Evolutionary conservation across 164 flowering plant genomes (phyloP).

Genomic region (Macadamia tetraphylla): DNA sequence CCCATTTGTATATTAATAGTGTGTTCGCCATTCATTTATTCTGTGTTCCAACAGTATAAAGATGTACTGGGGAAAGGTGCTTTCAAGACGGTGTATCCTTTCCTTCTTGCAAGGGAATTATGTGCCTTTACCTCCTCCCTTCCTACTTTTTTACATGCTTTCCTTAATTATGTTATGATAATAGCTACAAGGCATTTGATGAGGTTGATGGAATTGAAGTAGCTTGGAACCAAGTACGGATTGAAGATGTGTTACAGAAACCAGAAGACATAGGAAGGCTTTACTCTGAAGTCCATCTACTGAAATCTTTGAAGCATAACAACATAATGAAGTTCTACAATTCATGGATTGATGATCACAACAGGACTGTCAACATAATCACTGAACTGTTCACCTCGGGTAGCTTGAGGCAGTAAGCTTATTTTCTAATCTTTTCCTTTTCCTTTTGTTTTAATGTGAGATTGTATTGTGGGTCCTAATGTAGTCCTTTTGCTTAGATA

Average conservation of each 20-base stretch:
- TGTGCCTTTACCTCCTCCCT: not conserved
- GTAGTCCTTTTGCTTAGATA: slow-evolving; percentile 30
- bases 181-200: slow-evolving; percentile 61
- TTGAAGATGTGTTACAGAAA: slow-evolving; percentile 49
- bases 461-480: not conserved
- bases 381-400: slow-evolving; percentile 77
- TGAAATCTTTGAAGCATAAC: slow-evolving; percentile 51
- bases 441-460: not conserved
- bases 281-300: slow-evolving; percentile 56
- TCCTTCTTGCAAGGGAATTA: not conserved
- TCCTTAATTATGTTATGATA: slow-evolving; percentile 7
- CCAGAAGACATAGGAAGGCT: slow-evolving; percentile 53
- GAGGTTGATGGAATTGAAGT: slow-evolving; percentile 68
- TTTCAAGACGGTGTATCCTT: slow-evolving; percentile 53
- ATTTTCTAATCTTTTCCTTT: not conserved
- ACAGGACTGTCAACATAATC: slow-evolving; percentile 56
- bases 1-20: too few species aligned
- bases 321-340: slow-evolving; percentile 54
- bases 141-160: not conserved
- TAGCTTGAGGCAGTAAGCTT: slow-evolving; percentile 60
- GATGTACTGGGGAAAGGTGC: slow-evolving; percentile 67
- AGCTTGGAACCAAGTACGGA: slow-evolving; percentile 62
- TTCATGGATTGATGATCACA: slow-evolving; percentile 63
- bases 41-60: slow-evolving; percentile 34
- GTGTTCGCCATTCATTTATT: not conserved